phyloP scores from a whole-genome alignment of 2,329 filamentous ascomycete genomes.

The Penicillium sp. region DNA sequence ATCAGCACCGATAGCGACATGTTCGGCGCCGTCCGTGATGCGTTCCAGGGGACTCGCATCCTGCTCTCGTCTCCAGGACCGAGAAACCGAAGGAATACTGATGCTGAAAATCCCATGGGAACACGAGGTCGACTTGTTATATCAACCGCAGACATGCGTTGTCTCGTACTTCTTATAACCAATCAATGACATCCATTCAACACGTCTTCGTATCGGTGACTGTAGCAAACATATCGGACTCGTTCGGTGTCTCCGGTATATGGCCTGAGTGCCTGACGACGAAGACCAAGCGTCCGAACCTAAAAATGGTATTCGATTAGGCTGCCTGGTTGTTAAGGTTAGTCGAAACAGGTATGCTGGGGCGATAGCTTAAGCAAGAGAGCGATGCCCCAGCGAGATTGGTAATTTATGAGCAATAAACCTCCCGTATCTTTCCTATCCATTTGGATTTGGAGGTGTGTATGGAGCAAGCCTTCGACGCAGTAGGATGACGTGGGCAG shows the following conservation, averaged over 20 bases:
- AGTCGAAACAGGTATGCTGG: background rate
- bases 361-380: background rate
- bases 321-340: background rate
- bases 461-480: background rate
- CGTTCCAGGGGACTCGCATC: background rate
- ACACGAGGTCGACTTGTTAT: background rate
- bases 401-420: background rate
- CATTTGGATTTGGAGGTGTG: background rate
- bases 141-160: background rate
- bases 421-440: background rate
- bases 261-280: background rate
- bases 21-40: too few species aligned
- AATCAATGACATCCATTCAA: background rate
- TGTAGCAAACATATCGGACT: background rate
- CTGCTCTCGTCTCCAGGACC: background rate
- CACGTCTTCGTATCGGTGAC: background rate
- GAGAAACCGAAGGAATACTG: background rate
- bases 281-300: background rate
- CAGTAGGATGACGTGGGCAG: slow-evolving; percentile 2
- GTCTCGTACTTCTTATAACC: background rate
- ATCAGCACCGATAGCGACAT: background rate
- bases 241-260: background rate
- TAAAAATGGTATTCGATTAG: background rate
- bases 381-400: background rate
- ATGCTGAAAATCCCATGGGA: background rate